Evolutionary conservation across 129 eudicot species (phyloP).

Genomic region (Centaurea solstitialis): DNA sequence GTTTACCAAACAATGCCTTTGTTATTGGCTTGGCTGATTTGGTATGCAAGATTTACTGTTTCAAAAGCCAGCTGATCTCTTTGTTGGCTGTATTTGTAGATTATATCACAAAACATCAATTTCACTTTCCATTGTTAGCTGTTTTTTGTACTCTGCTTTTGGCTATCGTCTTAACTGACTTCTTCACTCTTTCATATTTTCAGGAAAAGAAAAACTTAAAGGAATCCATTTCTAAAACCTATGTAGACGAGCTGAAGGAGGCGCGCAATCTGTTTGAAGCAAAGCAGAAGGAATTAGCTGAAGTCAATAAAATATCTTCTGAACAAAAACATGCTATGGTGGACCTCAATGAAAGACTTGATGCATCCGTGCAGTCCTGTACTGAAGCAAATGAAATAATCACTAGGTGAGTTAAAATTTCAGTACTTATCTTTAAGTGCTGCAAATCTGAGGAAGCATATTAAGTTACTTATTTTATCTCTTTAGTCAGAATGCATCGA

Average conservation of each 20-base stretch:
- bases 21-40: not conserved
- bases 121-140: not conserved
- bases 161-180: not conserved
- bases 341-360: constrained; percentile 83
- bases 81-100: not conserved
- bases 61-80: not conserved
- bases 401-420: constrained; percentile 51
- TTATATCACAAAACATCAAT: not conserved
- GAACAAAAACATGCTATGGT: constrained; percentile 82
- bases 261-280: constrained; percentile 54
- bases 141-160: not conserved
- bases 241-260: constrained; percentile 60
- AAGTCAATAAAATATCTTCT: constrained; percentile 52
- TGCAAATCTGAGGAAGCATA: not conserved
- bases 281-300: constrained; percentile 68
- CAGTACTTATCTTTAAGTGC: not conserved
- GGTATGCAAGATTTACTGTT: not conserved
- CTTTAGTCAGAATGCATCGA: constrained; percentile 82
- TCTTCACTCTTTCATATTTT: constrained; percentile 13
- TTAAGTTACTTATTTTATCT: constrained; percentile 15
- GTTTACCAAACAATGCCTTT: too few relatives aligned
- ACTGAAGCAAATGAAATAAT: constrained; percentile 85
- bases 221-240: constrained; percentile 66
- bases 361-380: constrained; percentile 79
- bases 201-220: constrained; percentile 82